Conservation (phyloP, 106 monocot genomes). For the Dioscorea zingiberensis region DNA sequence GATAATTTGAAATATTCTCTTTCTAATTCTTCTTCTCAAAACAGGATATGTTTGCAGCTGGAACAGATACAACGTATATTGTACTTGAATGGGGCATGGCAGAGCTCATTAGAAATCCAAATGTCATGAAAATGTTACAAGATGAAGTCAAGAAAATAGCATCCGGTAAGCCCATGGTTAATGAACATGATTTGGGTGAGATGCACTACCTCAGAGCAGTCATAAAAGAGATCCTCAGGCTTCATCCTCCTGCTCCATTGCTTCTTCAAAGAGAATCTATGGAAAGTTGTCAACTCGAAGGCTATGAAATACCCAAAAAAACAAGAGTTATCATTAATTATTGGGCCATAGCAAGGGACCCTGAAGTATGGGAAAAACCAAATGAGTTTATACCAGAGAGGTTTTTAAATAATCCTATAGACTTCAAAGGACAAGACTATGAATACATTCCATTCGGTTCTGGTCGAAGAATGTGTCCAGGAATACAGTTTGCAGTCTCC, state of each 20-base stretch:
- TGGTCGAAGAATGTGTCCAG: conserved; percentile 4
- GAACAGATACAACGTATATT: conserved; percentile 22
- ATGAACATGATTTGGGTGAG: background rate
- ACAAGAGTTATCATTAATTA: conserved; percentile 3
- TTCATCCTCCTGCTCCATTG: conserved; percentile 6
- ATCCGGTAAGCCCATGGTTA: background rate
- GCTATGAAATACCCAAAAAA: conserved; percentile 1
- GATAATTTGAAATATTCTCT: no score
- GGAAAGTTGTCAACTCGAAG: background rate
- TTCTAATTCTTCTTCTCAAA: background rate
- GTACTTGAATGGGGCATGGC: conserved; percentile 28
- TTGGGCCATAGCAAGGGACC: conserved; percentile 1
- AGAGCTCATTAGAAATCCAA: conserved; percentile 23
- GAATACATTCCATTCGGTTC: background rate
- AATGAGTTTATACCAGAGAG: background rate
- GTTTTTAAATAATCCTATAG: background rate
- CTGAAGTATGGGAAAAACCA: background rate
- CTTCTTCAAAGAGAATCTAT: background rate
- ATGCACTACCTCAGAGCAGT: conserved; percentile 5
- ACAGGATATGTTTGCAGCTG: conserved; percentile 30
- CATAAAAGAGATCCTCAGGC: background rate
- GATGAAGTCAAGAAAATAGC: conserved; percentile 20
- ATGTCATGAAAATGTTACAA: conserved; percentile 31
- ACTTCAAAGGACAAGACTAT: background rate
- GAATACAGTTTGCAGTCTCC: background rate